Percentiles rank a stretch among this genome's conserved stretches.
These are phyloP conservation scores for Canavalia ensiformis DNA, from an alignment of 306 rosid species.

Conservation along the genomic window DNA sequence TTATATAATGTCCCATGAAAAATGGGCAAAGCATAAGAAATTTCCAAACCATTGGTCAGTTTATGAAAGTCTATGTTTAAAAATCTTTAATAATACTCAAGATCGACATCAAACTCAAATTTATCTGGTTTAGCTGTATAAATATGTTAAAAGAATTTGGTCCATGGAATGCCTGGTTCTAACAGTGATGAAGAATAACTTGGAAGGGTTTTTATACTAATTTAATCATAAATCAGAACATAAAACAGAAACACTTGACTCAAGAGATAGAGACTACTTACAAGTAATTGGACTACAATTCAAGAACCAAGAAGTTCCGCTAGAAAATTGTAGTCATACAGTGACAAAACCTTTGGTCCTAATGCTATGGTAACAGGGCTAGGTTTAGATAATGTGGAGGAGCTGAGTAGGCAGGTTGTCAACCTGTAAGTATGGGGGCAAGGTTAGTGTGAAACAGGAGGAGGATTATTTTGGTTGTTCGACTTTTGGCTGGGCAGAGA, in stretches of 20 bases:
- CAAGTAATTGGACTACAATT: neutral
- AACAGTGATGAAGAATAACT: neutral
- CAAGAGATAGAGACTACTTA: neutral
- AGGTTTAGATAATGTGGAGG: no score
- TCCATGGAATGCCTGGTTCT: constrained; percentile 20
- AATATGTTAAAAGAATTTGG: neutral
- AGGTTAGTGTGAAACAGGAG: no score
- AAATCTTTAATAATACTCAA: neutral
- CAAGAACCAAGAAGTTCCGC: neutral
- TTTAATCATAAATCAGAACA: constrained; percentile 22
- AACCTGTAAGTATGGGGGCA: no score
- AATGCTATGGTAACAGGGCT: no score
- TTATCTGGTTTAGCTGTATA: constrained; percentile 1
- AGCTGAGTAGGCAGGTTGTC: no score
- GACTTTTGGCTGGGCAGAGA: no score
- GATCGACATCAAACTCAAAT: constrained; percentile 19
- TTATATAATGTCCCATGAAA: neutral
- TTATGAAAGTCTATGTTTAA: constrained; percentile 6
- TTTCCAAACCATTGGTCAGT: constrained; percentile 18
- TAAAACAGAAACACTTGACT: neutral
- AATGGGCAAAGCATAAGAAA: constrained; percentile 12
- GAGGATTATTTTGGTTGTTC: no score
- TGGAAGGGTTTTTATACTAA: constrained; percentile 6
- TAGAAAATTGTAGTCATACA: constrained; percentile 7
- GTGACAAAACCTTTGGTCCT: no score